These are phyloP conservation scores for Hymenoscyphus infarciens DNA, from an alignment of 2,329 filamentous ascomycete genomes.

Conservation along the genomic window DNA sequence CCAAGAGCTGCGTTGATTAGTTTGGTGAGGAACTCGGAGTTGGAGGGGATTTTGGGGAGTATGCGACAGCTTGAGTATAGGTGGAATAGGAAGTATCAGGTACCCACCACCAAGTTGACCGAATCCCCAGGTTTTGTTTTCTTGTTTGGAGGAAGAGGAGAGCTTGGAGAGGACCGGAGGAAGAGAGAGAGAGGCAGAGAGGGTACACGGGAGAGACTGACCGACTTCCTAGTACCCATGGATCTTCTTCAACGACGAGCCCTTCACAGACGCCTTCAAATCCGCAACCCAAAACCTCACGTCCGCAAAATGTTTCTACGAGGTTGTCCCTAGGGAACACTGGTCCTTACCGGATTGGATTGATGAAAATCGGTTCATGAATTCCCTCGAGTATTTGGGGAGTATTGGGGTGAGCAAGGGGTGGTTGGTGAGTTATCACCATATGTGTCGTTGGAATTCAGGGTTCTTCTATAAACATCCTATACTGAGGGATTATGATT, in stretches of 20 bases:
- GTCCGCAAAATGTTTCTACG: conserved; percentile 67
- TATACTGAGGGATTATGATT: conserved; percentile 58
- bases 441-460: conserved; percentile 97
- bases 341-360: conserved; percentile 97
- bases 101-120: not conserved
- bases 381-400: conserved; percentile 87
- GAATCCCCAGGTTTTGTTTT: too few relatives aligned
- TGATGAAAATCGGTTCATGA: conserved; percentile 84
- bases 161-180: not conserved
- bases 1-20: conserved; percentile 52
- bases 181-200: not conserved
- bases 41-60: conserved; percentile 62
- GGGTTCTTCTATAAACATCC: conserved; percentile 79
- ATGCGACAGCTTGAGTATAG: conserved; percentile 71
- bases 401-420: conserved; percentile 95
- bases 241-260: conserved; percentile 82
- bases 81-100: conserved; percentile 64
- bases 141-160: not conserved
- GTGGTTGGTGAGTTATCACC: conserved; percentile 90
- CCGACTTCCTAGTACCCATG: conserved; percentile 63
- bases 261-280: conserved; percentile 77
- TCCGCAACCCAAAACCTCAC: conserved; percentile 63
- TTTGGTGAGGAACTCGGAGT: conserved; percentile 69
- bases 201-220: not conserved
- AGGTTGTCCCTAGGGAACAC: conserved; percentile 77